A percentile compares a stretch with the other conserved stretches of the same genome.
Evolutionary conservation across 768 basidiomycete genomes (phyloP).

Genomic region (Psilocybe azurescens): DNA sequence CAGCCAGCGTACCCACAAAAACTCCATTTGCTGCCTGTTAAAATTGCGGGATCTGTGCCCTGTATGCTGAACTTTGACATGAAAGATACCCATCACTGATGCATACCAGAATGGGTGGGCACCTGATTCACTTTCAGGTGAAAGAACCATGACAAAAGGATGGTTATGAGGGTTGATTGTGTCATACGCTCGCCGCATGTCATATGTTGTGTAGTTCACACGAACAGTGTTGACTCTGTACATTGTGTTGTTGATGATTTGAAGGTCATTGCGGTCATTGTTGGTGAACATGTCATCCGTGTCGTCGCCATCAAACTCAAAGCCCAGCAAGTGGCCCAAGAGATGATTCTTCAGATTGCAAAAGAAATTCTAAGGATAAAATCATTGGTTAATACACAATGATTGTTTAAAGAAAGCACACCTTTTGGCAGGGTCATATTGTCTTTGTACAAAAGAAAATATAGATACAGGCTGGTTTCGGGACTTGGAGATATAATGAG

Average conservation of each 20-base stretch:
- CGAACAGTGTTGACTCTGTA: slow-evolving; percentile 15
- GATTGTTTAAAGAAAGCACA: not conserved
- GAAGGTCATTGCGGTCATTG: slow-evolving; percentile 23
- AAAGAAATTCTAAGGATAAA: slow-evolving; percentile 23
- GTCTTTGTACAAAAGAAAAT: slow-evolving; percentile 13
- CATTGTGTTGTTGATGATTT: slow-evolving; percentile 27
- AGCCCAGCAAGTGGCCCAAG: slow-evolving; percentile 30
- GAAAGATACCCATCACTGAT: slow-evolving; percentile 21
- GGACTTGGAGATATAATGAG: slow-evolving; percentile 22
- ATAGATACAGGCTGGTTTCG: slow-evolving; percentile 25
- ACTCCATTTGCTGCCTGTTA: too few species aligned
- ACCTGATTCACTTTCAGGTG: slow-evolving; percentile 19
- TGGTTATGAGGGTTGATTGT: slow-evolving; percentile 29
- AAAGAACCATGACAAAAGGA: slow-evolving; percentile 33
- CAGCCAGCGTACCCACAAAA: too few species aligned
- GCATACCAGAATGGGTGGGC: slow-evolving; percentile 25
- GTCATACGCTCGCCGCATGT: slow-evolving; percentile 43
- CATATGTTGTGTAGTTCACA: slow-evolving; percentile 49
- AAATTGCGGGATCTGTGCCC: too few species aligned
- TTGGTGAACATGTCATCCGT: slow-evolving; percentile 27
- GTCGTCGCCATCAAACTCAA: slow-evolving; percentile 33
- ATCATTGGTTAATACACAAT: too few species aligned
- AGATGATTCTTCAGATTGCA: slow-evolving; percentile 40
- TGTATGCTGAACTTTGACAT: slow-evolving; percentile 15
- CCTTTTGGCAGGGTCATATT: slow-evolving; percentile 23